Conservation (phyloP, 208 protist genomes). For the Crithidia bombi region DNA sequence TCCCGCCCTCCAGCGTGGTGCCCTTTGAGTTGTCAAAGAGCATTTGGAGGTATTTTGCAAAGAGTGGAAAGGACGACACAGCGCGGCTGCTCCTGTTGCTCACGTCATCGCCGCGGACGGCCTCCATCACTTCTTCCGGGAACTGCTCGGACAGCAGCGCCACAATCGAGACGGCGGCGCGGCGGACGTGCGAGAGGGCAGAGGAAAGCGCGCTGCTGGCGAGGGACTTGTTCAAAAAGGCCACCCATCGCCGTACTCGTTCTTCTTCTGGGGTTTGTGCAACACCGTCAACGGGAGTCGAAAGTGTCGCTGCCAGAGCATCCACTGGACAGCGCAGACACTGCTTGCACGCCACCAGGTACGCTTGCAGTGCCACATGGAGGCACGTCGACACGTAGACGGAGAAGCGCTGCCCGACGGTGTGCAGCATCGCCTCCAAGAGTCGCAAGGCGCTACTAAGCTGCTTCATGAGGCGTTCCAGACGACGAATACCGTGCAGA, state of each 20-base stretch:
- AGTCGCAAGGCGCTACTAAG: constrained; percentile 64
- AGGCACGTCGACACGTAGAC: constrained; percentile 71
- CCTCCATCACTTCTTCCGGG: constrained; percentile 62
- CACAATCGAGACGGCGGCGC: constrained; percentile 50
- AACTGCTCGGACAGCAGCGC: constrained; percentile 83
- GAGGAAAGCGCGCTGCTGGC: constrained; percentile 46
- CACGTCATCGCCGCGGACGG: constrained; percentile 30
- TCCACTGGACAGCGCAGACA: constrained; percentile 44
- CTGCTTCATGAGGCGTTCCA: constrained; percentile 71
- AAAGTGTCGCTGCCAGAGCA: constrained; percentile 11
- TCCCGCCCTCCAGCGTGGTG: constrained; percentile 30
- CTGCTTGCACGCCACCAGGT: constrained; percentile 80
- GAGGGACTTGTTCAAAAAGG: constrained; percentile 37
- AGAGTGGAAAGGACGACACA: constrained; percentile 12
- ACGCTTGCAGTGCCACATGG: constrained; percentile 65
- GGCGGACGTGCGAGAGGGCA: constrained; percentile 58
- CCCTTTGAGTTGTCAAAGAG: constrained; percentile 58
- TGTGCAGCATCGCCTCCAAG: constrained; percentile 65
- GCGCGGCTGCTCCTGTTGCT: background rate
- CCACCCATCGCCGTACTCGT: constrained; percentile 26
- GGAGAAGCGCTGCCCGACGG: constrained; percentile 68
- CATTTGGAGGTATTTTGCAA: constrained; percentile 36
- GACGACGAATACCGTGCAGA: constrained; percentile 42
- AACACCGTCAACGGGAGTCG: background rate
- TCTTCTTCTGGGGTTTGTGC: constrained; percentile 14